Evolutionary conservation across 148 eudicot genomes (phyloP).

Genomic region (Fallopia convolvulus): DNA sequence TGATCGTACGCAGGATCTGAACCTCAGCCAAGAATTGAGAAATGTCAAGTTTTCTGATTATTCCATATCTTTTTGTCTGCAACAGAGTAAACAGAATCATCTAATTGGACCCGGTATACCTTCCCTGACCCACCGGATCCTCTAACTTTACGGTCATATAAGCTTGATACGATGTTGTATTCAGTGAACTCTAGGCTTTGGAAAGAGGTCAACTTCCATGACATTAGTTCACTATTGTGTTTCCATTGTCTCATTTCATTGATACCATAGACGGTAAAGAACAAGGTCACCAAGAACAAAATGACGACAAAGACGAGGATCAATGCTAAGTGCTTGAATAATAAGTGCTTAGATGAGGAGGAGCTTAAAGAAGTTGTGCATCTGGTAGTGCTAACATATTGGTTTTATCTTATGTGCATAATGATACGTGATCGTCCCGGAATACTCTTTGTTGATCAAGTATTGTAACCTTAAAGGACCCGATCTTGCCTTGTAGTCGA

Average conservation of each 20-base stretch:
- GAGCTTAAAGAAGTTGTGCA: conserved; percentile 31
- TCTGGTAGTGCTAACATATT: conserved; percentile 20
- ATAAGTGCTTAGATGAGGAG: conserved; percentile 9
- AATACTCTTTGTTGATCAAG: too few species aligned
- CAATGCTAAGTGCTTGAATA: conserved; percentile 28
- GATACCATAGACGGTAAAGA: conserved; percentile 22
- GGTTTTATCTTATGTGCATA: conserved; percentile 19
- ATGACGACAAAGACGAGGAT: conserved; percentile 30
- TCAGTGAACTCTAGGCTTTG: conserved; percentile 62
- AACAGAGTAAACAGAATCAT: conserved; percentile 33
- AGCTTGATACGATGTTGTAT: conserved; percentile 56
- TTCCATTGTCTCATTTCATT: conserved; percentile 29
- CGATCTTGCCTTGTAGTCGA: too few species aligned
- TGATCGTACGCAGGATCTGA: conserved; percentile 58
- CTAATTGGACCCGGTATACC: conserved; percentile 75
- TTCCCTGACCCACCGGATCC: conserved; percentile 80
- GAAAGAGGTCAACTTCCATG: conserved; percentile 33
- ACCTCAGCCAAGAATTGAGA: conserved; percentile 66
- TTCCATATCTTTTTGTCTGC: conserved; percentile 93
- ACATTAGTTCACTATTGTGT: conserved; percentile 21
- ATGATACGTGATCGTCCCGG: too few species aligned
- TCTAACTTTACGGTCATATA: conserved; percentile 67
- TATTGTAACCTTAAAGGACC: too few species aligned
- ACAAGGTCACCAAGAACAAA: conserved; percentile 21
- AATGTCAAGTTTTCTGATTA: conserved; percentile 21